phyloP scores from a whole-genome alignment of 2,329 filamentous ascomycete species.

The Orbilia ellipsospora region DNA sequence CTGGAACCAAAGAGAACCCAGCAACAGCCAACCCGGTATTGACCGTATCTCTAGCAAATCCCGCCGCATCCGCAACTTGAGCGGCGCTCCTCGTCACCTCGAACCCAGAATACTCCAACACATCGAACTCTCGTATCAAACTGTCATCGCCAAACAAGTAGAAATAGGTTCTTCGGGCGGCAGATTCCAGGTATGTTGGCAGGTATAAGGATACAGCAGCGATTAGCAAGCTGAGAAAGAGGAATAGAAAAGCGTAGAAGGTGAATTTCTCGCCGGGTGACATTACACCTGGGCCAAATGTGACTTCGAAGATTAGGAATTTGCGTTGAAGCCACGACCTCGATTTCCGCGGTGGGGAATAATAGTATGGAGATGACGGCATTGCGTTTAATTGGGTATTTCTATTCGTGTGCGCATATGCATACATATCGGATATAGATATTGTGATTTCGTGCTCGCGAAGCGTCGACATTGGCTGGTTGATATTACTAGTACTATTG shows the following conservation, averaged over 20 bases:
- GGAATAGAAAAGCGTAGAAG: conserved; percentile 56
- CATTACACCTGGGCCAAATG: conserved; percentile 64
- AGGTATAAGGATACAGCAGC: conserved; percentile 24
- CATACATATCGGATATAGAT: too few relatives aligned
- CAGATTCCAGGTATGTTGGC: conserved; percentile 17
- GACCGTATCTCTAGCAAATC: neutral
- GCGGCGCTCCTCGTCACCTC: conserved; percentile 1
- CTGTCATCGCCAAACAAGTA: conserved; percentile 28
- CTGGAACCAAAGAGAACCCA: conserved; percentile 9
- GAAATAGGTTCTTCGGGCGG: conserved; percentile 17
- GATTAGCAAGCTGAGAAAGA: conserved; percentile 18
- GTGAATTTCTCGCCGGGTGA: conserved; percentile 64
- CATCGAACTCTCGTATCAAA: conserved; percentile 6
- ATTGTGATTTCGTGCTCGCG: too few relatives aligned
- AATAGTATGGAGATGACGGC: neutral
- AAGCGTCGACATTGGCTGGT: too few relatives aligned
- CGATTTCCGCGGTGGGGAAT: conserved; percentile 2
- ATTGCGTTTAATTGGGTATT: neutral
- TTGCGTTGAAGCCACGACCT: conserved; percentile 43
- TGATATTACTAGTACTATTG: too few relatives aligned
- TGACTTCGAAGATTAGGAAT: conserved; percentile 65
- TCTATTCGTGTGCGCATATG: neutral
- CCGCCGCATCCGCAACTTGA: neutral
- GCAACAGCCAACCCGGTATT: neutral
- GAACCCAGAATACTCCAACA: conserved; percentile 13